A percentile compares a stretch with the other conserved stretches of the same genome.
Evolutionary conservation across 2,329 filamentous ascomycete species (phyloP).

Genomic region (Harringtonia aguacate): DNA sequence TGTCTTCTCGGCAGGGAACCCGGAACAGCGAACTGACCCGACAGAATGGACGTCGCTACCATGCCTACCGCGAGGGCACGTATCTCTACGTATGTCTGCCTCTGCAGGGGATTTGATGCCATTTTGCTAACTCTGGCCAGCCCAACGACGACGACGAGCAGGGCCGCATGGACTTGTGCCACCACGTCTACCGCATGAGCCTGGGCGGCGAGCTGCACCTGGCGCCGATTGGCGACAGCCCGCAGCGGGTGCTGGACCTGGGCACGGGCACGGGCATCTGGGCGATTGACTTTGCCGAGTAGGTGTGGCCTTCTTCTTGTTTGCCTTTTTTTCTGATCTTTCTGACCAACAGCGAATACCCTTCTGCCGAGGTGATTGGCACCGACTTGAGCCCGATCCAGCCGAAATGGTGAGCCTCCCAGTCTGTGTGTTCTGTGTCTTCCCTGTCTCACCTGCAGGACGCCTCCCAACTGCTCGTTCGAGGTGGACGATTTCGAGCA

Average conservation of each 20-base stretch:
- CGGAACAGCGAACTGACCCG: neutral
- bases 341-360: neutral
- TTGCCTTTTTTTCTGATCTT: too few species aligned
- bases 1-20: neutral
- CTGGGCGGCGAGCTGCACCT: slow-evolving; percentile 29
- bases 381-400: slow-evolving; percentile 60
- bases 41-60: slow-evolving; percentile 3
- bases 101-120: neutral
- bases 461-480: slow-evolving; percentile 61
- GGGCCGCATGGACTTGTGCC: slow-evolving; percentile 22
- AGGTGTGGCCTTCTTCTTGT: too few species aligned
- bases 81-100: neutral
- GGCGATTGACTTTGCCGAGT: slow-evolving; percentile 51
- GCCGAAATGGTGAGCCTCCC: slow-evolving; percentile 21
- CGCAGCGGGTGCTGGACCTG: slow-evolving; percentile 29
- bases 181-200: slow-evolving; percentile 35
- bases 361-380: slow-evolving; percentile 41
- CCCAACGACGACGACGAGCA: slow-evolving; percentile 6
- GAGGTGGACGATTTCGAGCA: slow-evolving; percentile 49
- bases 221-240: slow-evolving; percentile 30
- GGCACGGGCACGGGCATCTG: slow-evolving; percentile 49
- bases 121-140: neutral
- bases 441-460: neutral
- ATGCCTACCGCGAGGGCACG: slow-evolving; percentile 2
- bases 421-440: slow-evolving; percentile 29